Base-by-base conservation (phyloP, 495 filamentous ascomycete species). In the Xylaria telfairii region DNA sequence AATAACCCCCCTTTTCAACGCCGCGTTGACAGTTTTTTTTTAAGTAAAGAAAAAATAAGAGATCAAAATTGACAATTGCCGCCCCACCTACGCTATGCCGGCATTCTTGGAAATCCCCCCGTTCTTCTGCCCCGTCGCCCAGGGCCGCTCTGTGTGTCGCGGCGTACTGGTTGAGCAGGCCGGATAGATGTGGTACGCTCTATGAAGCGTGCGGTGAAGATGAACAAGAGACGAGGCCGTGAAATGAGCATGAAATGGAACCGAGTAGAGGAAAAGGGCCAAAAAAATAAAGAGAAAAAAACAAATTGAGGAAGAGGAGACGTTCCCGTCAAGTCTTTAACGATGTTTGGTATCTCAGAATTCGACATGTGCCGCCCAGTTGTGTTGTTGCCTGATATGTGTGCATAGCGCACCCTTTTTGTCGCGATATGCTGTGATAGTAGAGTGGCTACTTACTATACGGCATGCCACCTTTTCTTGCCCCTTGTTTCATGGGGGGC, bases 261-360 rank as follows among this genome's bases (percentile, higher is more conserved):
- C 62, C 1, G 24, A n/a, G 5, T 4, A 30, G 17, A 26, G 44
- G 6, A 39, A 26, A 51, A 64, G 3, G 3, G 26, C n/a, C n/a
- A n/a, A n/a, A n/a, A n/a, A n/a, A n/a, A n/a, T n/a, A n/a, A n/a
- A 15, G 62, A 53, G 17, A 53, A 59, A 44, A 42, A 63, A 51
- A 24, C 42, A 9, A 28, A 53, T 13, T 3, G 49, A 26, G n/a
- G 10, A 19, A 8, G 21, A 46, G n/a, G 39, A 71, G 61, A 59
- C 13, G 41, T 67, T 59, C 69, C 49, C 71, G 37, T 42, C 56
- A 12, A 42, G 34, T 57, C 46, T 56, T 65, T 68, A 68, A 62
- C 65, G 39, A 63, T 68, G 59, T 69, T 69, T 78, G 76, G 76
- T 78, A 78, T 78, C 74, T 75, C 60, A 39, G 64, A 74, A 76